Percentiles rank a stretch among this genome's conserved stretches.
phyloP scores from a whole-genome alignment of 148 eudicot genomes.

The Arctostaphylos glauca region DNA sequence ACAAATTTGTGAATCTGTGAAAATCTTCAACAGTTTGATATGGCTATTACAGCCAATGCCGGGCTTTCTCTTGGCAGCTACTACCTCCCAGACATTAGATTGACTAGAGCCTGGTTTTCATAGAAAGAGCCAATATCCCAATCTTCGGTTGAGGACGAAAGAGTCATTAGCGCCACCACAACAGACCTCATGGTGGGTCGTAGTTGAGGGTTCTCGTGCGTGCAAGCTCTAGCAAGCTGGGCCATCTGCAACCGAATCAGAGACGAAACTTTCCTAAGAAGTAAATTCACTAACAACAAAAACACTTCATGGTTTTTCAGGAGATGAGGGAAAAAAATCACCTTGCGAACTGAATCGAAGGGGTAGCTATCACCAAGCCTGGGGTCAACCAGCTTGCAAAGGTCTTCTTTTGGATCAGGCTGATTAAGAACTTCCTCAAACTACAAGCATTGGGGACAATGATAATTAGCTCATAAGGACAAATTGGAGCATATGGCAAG shows the following conservation, averaged over 20 bases:
- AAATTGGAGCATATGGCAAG: neutral
- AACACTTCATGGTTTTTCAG: neutral
- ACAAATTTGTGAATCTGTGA: neutral
- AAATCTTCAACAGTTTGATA: neutral
- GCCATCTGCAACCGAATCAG: conserved; percentile 32
- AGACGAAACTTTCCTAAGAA: neutral
- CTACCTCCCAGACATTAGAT: conserved; percentile 66
- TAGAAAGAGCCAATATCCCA: conserved; percentile 61
- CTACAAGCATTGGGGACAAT: conserved; percentile 22
- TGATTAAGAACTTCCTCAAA: conserved; percentile 53
- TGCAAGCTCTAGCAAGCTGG: conserved; percentile 76
- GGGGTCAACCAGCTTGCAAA: conserved; percentile 66
- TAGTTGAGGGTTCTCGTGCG: conserved; percentile 54
- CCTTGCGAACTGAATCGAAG: conserved; percentile 49
- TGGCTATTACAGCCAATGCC: neutral
- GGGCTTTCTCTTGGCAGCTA: neutral
- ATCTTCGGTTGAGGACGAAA: conserved; percentile 58
- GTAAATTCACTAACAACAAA: neutral
- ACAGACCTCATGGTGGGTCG: conserved; percentile 75
- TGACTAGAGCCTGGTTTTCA: conserved; percentile 44
- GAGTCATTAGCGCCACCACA: conserved; percentile 65
- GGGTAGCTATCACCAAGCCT: conserved; percentile 67
- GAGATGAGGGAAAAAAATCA: neutral
- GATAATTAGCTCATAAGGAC: neutral
- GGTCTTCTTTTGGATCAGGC: conserved; percentile 49